A percentile compares a stretch with the other conserved stretches of the same genome.
phyloP scores from a whole-genome alignment of 495 filamentous ascomycete species.

The Tuber calosporum region DNA sequence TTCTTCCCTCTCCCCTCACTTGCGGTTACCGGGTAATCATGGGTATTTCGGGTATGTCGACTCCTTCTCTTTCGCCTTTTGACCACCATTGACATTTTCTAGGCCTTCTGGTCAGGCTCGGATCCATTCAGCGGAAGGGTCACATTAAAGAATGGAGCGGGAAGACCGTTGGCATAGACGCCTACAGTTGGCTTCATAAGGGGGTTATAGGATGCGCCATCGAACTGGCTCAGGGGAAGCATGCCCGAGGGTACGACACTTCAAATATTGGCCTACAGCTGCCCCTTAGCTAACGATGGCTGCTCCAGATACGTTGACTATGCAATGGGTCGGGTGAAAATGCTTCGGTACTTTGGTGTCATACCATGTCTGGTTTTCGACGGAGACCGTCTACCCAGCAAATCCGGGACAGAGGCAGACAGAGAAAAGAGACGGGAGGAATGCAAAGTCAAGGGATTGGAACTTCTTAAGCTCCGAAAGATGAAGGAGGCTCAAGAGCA shows the following conservation, averaged over 20 bases:
- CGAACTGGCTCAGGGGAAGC: conserved; percentile 80
- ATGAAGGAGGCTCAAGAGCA: conserved; percentile 73
- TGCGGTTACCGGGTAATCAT: background rate
- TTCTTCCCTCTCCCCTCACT: background rate
- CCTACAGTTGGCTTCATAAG: conserved; percentile 97
- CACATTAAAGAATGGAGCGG: conserved; percentile 81
- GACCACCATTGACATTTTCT: conserved; percentile 1
- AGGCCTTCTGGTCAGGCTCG: conserved; percentile 87
- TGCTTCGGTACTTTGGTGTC: conserved; percentile 88
- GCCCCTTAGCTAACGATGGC: conserved; percentile 24
- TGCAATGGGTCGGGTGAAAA: conserved; percentile 78
- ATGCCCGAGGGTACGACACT: conserved; percentile 66
- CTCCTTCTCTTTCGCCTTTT: background rate
- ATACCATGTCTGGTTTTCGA: conserved; percentile 92
- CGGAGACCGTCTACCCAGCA: conserved; percentile 90
- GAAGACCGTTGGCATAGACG: conserved; percentile 85
- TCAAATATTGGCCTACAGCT: conserved; percentile 7
- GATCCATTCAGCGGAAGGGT: conserved; percentile 86
- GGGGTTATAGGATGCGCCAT: conserved; percentile 85
- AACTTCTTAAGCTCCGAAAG: conserved; percentile 71
- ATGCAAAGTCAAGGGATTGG: conserved; percentile 64
- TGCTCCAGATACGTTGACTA: conserved; percentile 75
- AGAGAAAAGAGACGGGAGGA: conserved; percentile 55
- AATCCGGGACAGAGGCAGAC: conserved; percentile 71
- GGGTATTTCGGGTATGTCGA: conserved; percentile 3